Conservation (phyloP, 805 yeast genomes). For the Wickerhamomyces canadensis region DNA sequence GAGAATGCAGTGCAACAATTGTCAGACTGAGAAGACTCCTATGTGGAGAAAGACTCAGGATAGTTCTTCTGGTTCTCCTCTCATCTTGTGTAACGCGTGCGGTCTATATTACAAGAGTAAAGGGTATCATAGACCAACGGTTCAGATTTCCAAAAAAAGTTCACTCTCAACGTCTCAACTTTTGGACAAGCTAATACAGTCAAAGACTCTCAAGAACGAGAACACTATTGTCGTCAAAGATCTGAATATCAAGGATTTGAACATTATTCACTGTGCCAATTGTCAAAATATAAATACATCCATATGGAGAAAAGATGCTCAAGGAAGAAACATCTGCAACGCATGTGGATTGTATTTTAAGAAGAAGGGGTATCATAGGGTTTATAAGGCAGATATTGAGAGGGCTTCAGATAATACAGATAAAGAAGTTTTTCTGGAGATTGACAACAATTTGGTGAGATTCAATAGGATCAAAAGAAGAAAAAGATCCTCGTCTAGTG, state of each 20-base stretch:
- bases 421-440: conserved; percentile 14
- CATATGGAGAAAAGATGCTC: conserved; percentile 84
- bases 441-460: conserved; percentile 15
- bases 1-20: conserved; percentile 36
- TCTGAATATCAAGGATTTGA: conserved; percentile 7
- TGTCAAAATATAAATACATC: conserved; percentile 91
- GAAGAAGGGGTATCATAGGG: conserved; percentile 19
- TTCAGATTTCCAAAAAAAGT: conserved; percentile 37
- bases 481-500: conserved; percentile 7
- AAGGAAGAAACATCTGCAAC: conserved; percentile 86
- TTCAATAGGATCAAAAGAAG: conserved; percentile 19
- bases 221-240: conserved; percentile 7
- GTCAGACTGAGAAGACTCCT: conserved; percentile 79
- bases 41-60: conserved; percentile 75
- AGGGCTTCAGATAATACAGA: background rate
- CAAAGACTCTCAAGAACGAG: background rate
- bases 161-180: conserved; percentile 9
- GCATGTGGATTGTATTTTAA: conserved; percentile 92
- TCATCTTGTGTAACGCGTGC: conserved; percentile 77
- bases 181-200: conserved; percentile 6
- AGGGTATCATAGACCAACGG: conserved; percentile 68
- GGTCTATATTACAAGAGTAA: conserved; percentile 72
- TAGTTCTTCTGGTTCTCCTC: conserved; percentile 61
- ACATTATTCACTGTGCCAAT: conserved; percentile 53
- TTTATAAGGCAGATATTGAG: conserved; percentile 1